Base-by-base conservation (phyloP, 2,329 filamentous ascomycete genomes). In the Fusarium keratoplasticum region DNA sequence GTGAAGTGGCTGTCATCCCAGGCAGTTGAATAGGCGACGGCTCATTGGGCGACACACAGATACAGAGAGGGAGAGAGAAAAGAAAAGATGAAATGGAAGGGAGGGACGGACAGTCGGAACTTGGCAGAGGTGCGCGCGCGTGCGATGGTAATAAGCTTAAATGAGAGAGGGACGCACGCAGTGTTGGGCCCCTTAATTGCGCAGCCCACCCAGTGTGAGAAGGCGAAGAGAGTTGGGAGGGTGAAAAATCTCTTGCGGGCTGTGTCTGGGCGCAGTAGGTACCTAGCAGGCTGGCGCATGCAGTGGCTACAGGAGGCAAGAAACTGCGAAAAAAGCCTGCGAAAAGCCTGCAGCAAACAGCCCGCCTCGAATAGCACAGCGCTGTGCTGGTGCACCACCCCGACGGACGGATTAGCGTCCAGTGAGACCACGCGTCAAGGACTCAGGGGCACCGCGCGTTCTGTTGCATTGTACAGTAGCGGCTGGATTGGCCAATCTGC, bases 1-100 rank as follows among this genome's bases (percentile, higher is more conserved):
- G 59, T 38, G 69, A 64, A 31, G 62, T 42, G 55, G 64, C 63
- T 38, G 27, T 47, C 38, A 33, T 33, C 52, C 52, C 20, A 18
- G 52, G 52, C 27, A 57, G n/a, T 25, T n/a, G 47, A 31, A 20
- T 31, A 31, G 47, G 27, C 27, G 47, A 31, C 18, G 25, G 47
- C 47, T 57, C 29, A 57, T 57, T 57, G 52, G 52, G 29, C 29
- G 31, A 22, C 52, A 22, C 29, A 57, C 22, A 52, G 40, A 22
- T 44, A 22, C n/a, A 31, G 29, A 20, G 7, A 22, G 52, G 33
- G 29, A 31, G 44, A 66, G 16, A 27, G 16, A 18, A 18, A 52
- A 31, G 31, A 29, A 52, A 8, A 31, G 18, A 29, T 13, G 18
- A n/a, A 52, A 40, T 20, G 40, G 50, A 36, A 36, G 20, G 54